A percentile compares a stretch with the other conserved stretches of the same genome.
These are phyloP conservation scores for Monilinia laxa DNA, from an alignment of 2,329 filamentous ascomycete species.

Conservation along the genomic window DNA sequence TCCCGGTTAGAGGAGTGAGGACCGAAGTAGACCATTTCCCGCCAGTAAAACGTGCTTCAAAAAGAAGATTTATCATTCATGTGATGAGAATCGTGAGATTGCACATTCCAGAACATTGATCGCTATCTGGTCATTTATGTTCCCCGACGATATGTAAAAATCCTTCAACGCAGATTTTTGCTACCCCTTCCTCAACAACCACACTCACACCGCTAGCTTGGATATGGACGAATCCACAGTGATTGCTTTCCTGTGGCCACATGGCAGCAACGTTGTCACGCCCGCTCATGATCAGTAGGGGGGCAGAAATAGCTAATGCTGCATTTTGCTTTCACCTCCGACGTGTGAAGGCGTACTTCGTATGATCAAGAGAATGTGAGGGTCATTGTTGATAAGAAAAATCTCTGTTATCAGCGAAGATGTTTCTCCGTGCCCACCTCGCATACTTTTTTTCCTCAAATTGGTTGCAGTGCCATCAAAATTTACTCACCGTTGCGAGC, in stretches of 20 bases:
- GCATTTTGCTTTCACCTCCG: too few relatives aligned
- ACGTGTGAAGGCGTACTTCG: neutral
- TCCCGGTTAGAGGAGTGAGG: neutral
- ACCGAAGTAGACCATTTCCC: neutral
- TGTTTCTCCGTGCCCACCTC: neutral
- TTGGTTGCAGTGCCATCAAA: neutral
- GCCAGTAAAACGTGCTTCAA: neutral
- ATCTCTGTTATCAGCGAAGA: neutral
- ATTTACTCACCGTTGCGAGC: neutral
- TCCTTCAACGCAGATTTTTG: conserved; percentile 7
- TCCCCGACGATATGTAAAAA: neutral
- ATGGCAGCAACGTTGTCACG: conserved; percentile 9
- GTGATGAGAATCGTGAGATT: neutral
- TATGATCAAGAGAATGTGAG: neutral
- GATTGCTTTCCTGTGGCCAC: neutral
- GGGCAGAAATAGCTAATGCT: neutral
- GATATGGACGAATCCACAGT: neutral
- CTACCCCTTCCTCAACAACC: neutral
- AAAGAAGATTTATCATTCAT: neutral
- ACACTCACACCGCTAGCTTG: neutral
- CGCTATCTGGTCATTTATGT: neutral
- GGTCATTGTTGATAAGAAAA: conserved; percentile 3
- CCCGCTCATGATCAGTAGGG: neutral
- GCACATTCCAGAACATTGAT: conserved; percentile 13
- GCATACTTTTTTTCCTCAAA: neutral